Base-by-base conservation (phyloP, 2,329 filamentous ascomycete genomes). In the Cercospora janseana region DNA sequence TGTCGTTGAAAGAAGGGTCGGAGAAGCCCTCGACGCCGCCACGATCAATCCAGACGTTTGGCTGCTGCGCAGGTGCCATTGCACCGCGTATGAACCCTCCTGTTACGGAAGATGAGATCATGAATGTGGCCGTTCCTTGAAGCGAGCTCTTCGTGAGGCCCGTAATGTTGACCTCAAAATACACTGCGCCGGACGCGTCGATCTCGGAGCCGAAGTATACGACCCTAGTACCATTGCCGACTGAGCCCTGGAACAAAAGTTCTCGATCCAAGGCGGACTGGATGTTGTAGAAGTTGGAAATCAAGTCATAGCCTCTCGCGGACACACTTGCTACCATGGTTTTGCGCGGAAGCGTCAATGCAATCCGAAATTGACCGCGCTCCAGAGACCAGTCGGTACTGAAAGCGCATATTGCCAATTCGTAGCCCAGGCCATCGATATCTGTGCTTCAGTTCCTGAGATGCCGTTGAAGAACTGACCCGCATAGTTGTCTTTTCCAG, bases 401-500 rank as follows among this genome's bases (percentile, higher is more conserved):
- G 69, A 27, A 13, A 61, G 51, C 6, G 74, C 70, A 64, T 84
- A 83, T 61, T 83, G 74, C 75, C 79, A 82, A 54, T 83, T 83
- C 47, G 71, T 76, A 0, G 77, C 77, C 80, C 80, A 83, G 8
- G 72, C 75, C 4, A 83, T 72, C 29, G 70, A 75, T 44, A 81
- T 62, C 31, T 72, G 71, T 24, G 71, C 65, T 48, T 63, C 60
- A 6, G 60, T 68, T 2, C 68, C 67, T 1, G 73, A 62, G 34
- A 72, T 62, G 4, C 72, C 72, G 43, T 74, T 73, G 64, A 80
- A 83, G 65, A 75, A 81, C 59, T 82, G 79, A 0, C 71, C 76
- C 0, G 80, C 80, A 57, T 80, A 79, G 60, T 78, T 79, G 59
- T 80, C 77, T 61, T 67, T 67, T 18, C 50, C 60, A 24, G 64